phyloP scores from a whole-genome alignment of 176 grass and related monocot genomes.

The Eragrostis nindensis region DNA sequence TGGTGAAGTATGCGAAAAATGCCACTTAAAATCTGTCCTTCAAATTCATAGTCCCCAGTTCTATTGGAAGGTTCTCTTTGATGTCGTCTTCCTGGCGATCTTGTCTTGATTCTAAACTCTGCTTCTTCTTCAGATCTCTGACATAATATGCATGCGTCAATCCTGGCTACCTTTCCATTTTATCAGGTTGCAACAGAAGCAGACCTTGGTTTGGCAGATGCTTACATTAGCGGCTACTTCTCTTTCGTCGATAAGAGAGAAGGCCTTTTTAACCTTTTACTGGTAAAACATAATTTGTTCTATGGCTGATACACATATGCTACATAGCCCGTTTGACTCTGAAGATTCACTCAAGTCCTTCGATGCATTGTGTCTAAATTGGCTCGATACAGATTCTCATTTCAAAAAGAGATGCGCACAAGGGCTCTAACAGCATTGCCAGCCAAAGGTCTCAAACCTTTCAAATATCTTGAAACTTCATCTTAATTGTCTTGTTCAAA shows the following conservation, averaged over 20 bases:
- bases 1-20: conserved; percentile 48
- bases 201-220: conserved; percentile 82
- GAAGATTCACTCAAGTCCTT: not conserved
- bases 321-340: not conserved
- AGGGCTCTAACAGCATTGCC: not conserved
- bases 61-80: conserved; percentile 81
- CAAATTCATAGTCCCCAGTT: conserved; percentile 73
- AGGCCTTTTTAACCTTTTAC: conserved; percentile 80
- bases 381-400: conserved; percentile 65
- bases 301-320: not conserved
- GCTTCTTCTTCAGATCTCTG: not conserved
- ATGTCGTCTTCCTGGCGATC: not conserved
- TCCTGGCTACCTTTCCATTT: not conserved
- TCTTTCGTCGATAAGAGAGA: conserved; percentile 76
- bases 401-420: conserved; percentile 60
- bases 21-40: conserved; percentile 51
- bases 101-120: not conserved
- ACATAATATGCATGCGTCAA: not conserved
- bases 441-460: conserved; percentile 35
- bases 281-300: conserved; percentile 42
- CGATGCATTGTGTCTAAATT: not conserved
- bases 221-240: conserved; percentile 77
- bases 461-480: not conserved
- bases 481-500: not conserved
- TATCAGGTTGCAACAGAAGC: conserved; percentile 75